A percentile compares a stretch with the other conserved stretches of the same genome.
Conservation (phyloP, 768 basidiomycete species). For the Lactifluus pinguis region DNA sequence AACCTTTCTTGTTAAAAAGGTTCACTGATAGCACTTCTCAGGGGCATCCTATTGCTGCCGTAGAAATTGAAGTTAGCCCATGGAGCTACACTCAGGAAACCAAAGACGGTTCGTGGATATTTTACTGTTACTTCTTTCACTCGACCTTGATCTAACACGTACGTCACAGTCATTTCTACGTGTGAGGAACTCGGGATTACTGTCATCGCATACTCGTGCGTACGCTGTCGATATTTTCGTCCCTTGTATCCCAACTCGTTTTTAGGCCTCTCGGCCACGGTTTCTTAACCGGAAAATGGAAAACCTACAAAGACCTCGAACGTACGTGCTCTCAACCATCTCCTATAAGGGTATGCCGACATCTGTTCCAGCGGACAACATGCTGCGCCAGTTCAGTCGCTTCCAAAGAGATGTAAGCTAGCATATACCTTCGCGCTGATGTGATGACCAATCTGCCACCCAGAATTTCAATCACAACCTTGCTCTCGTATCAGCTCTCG, state of each 20-base stretch:
- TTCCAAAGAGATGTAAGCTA: slow-evolving; percentile 31
- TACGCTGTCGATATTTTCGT: not conserved
- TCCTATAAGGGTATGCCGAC: not conserved
- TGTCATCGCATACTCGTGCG: slow-evolving; percentile 46
- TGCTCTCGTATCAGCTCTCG: slow-evolving; percentile 33
- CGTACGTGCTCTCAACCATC: slow-evolving; percentile 15
- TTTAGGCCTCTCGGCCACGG: slow-evolving; percentile 41
- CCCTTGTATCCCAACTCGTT: not conserved
- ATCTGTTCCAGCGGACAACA: slow-evolving; percentile 26
- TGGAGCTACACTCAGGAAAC: slow-evolving; percentile 51
- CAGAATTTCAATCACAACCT: slow-evolving; percentile 37
- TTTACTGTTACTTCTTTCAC: not conserved
- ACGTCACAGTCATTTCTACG: slow-evolving; percentile 37
- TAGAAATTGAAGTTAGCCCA: slow-evolving; percentile 61
- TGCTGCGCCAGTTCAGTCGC: slow-evolving; percentile 28
- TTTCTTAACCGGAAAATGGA: slow-evolving; percentile 39
- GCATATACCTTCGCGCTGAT: not conserved
- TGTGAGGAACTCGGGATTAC: slow-evolving; percentile 47
- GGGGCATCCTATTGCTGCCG: slow-evolving; percentile 34
- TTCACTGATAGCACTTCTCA: not conserved
- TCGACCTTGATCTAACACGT: not conserved
- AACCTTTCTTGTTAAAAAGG: slow-evolving; percentile 31
- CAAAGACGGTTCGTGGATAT: slow-evolving; percentile 30
- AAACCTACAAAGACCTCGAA: slow-evolving; percentile 29
- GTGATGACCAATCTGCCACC: not conserved